Base-by-base conservation (phyloP, 2,329 filamentous ascomycete species). In the Apiospora malaysiana region DNA sequence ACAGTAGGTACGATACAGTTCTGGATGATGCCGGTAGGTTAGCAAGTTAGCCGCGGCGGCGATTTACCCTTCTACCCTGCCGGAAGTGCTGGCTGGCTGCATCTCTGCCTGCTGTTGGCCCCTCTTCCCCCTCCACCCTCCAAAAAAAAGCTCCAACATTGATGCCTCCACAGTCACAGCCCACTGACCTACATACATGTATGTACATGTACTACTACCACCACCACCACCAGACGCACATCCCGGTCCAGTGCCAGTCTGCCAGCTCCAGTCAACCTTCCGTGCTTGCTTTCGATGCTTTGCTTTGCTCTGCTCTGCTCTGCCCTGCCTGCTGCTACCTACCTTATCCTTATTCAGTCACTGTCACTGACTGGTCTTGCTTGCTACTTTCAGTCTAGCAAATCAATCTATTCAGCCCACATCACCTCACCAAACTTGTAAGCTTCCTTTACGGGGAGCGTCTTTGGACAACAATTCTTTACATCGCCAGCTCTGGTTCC, bases 341-440 rank as follows among this genome's bases (percentile, higher is more conserved):
- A 32, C 32, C 32, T 32, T 32, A 6, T 32, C 51, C 51, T 40
- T 63, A 37, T 63, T 63, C 56, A 63, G 32, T 63, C 56, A 63
- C 56, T 40, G 56, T 40, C 56, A 63, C 51, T 16, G 51, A 59
- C 56, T 63, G 56, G 56, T 63, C 56, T 63, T 63, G 56, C 56
- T 63, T 63, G 56, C 56, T 63, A 32, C 32, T 32, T 32, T 32
- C 6, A 40, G 32, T 40, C 18, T 63, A 9, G 56, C 56, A 63
- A 63, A 63, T 63, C 56, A 63, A 63, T 40, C 56, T 63, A 63
- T 63, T 63, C 56, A 63, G 56, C 56, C 56, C 56, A 63, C 56
- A 63, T 40, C 56, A 63, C 32, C 56, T 63, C 56, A 40, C 56
- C 56, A 63, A 63, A 63, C 56, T 63, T 63, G 27, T 63, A 63